phyloP scores from a whole-genome alignment of 352 stramenopile genomes.

The Phytophthora cactorum region DNA sequence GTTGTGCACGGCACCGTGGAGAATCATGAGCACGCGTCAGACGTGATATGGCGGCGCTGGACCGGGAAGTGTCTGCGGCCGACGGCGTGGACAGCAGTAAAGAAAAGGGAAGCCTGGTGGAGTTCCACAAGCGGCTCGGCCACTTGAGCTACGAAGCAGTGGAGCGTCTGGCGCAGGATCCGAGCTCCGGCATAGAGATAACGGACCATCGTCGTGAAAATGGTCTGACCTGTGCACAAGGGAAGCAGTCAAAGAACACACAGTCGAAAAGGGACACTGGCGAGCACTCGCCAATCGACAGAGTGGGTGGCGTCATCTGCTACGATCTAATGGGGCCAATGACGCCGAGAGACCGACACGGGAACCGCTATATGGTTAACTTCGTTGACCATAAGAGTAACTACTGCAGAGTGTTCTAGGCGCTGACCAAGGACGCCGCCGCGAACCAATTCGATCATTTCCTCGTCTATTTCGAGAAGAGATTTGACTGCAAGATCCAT shows the following conservation, averaged over 20 bases:
- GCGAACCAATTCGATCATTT: not conserved
- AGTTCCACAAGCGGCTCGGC: not conserved
- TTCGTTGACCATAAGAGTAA: conserved; percentile 19
- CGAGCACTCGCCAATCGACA: not conserved
- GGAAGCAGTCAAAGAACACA: conserved; percentile 1
- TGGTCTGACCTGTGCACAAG: not conserved
- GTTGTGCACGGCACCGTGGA: too few relatives aligned
- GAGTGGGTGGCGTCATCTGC: conserved; percentile 7
- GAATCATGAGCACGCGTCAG: too few relatives aligned
- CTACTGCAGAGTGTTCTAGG: not conserved
- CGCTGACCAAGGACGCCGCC: not conserved
- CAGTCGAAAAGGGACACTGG: not conserved
- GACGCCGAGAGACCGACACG: not conserved
- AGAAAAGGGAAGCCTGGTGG: not conserved
- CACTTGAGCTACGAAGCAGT: not conserved
- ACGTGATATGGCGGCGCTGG: too few relatives aligned
- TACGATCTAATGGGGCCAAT: not conserved
- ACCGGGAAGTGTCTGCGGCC: too few relatives aligned
- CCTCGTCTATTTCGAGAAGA: conserved; percentile 1
- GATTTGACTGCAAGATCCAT: conserved; percentile 6
- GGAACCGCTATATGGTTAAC: conserved; percentile 21
- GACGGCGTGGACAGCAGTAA: too few relatives aligned
- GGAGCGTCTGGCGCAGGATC: not conserved
- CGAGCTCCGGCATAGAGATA: not conserved
- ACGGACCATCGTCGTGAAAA: not conserved